Conservation (phyloP, 2,329 filamentous ascomycete species). For the Plectosphaerella sp. region DNA sequence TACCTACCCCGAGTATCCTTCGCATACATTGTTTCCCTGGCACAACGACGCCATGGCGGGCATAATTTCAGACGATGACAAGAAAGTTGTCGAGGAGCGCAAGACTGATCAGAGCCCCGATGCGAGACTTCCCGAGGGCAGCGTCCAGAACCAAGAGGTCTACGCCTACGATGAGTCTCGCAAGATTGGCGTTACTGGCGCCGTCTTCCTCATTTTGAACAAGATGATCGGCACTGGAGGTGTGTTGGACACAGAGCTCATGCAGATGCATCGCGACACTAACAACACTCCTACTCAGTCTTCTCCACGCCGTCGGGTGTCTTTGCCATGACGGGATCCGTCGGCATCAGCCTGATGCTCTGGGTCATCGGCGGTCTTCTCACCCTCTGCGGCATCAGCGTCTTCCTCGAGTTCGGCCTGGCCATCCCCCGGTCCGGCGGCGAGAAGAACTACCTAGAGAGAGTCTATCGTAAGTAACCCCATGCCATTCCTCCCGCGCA, state of each 20-base stretch:
- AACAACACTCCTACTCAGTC: too few relatives aligned
- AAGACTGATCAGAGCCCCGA: background rate
- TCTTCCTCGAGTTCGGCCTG: constrained; percentile 60
- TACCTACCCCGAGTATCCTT: background rate
- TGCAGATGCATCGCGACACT: background rate
- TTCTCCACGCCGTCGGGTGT: constrained; percentile 52
- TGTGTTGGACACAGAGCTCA: constrained; percentile 23
- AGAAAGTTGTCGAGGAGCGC: constrained; percentile 3
- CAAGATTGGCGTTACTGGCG: constrained; percentile 48
- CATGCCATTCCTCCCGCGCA: background rate
- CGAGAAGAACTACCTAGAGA: constrained; percentile 63
- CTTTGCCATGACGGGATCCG: constrained; percentile 46
- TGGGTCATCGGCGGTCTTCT: constrained; percentile 36
- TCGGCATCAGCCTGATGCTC: constrained; percentile 36
- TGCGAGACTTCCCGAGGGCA: background rate
- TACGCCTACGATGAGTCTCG: constrained; percentile 33
- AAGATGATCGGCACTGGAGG: constrained; percentile 57
- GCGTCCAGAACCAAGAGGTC: constrained; percentile 18
- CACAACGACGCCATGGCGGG: background rate
- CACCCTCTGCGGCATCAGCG: constrained; percentile 53
- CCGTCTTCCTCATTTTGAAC: constrained; percentile 51
- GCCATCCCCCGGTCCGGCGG: constrained; percentile 59
- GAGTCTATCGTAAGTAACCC: constrained; percentile 44
- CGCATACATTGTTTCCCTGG: background rate
- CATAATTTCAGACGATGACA: background rate